Base-by-base conservation (phyloP, 1,139 yeast species). In the Pneumocystis wakefieldiae region DNA sequence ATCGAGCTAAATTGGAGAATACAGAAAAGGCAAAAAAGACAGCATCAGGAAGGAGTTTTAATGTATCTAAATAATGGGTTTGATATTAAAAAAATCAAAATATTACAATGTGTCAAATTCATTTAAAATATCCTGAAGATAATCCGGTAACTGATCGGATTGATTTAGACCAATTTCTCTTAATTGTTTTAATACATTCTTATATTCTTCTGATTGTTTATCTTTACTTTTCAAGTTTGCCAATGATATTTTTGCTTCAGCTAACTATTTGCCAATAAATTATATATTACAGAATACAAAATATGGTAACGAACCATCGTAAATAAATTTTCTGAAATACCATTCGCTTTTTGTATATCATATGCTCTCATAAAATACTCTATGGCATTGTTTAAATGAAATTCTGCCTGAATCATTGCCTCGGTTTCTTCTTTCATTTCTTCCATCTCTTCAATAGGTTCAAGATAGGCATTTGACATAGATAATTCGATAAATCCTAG, bases 1-100 rank as follows among this genome's bases (percentile, higher is more conserved):
- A 94, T 78, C 83, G 99, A 73, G 98, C 98, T 59, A 90, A 91
- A 76, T 95, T 97, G 35, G 99, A 92, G 71, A 48, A 48, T 24
- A 87, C 83, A 67, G 94, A 87, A 69, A 87, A 83, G 67, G 89
- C 87, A 70, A 82, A 90, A 72, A 87, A 86, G 77, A 87, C 95
- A 7, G 95, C 92, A 19, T 80, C 86, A 67, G 95, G 95, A 57
- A 81, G 95, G 74, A 80, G 91, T 71, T 87, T 87, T 71, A 85
- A n/a, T n/a, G 29, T 14, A 14, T 48, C 55, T 24, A 48, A 24
- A 48, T 48, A 10, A 24, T 48, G 32, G 2, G 14, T 12, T 10
- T 19, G n/a, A 48, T 19, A 10, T 24, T 10, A 12, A 24, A 10
- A 12, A 4, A 48, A 24, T 29, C 24, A 10, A 32, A 32, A 17